Conservation (phyloP, 176 grass and related monocot genomes). For the Elymus sibiricus region DNA sequence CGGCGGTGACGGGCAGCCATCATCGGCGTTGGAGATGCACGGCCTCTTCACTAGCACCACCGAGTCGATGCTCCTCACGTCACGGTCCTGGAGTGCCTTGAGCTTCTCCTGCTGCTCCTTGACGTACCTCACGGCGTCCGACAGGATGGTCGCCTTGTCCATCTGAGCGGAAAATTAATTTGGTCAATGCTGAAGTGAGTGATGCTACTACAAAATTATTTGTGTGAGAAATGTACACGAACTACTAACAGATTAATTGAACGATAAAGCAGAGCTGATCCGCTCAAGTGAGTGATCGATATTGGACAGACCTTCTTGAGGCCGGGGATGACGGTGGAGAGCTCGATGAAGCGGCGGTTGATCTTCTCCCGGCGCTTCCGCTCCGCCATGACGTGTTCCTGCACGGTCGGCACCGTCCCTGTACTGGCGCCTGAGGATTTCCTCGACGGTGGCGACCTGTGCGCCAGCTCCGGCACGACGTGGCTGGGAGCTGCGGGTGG, state of each 20-base stretch:
- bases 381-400: slow-evolving; percentile 60
- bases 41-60: slow-evolving; percentile 36
- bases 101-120: slow-evolving; percentile 60
- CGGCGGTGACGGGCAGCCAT: neutral
- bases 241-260: too few relatives aligned
- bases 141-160: slow-evolving; percentile 69
- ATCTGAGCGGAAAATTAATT: slow-evolving; percentile 4
- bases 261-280: too few relatives aligned
- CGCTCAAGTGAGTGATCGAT: neutral
- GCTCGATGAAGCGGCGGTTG: slow-evolving; percentile 64
- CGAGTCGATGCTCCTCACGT: slow-evolving; percentile 7
- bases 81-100: slow-evolving; percentile 28
- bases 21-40: neutral
- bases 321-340: slow-evolving; percentile 57
- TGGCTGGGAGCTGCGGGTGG: neutral
- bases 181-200: neutral
- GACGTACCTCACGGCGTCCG: slow-evolving; percentile 43
- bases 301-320: slow-evolving; percentile 49
- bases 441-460: neutral
- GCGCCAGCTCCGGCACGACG: neutral
- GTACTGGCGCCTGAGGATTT: neutral
- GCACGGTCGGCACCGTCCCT: slow-evolving; percentile 10
- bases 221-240: neutral
- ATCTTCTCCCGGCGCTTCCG: slow-evolving; percentile 70
- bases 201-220: neutral